phyloP scores from a whole-genome alignment of 345 rosid species.

The Atalantia buxifolia region DNA sequence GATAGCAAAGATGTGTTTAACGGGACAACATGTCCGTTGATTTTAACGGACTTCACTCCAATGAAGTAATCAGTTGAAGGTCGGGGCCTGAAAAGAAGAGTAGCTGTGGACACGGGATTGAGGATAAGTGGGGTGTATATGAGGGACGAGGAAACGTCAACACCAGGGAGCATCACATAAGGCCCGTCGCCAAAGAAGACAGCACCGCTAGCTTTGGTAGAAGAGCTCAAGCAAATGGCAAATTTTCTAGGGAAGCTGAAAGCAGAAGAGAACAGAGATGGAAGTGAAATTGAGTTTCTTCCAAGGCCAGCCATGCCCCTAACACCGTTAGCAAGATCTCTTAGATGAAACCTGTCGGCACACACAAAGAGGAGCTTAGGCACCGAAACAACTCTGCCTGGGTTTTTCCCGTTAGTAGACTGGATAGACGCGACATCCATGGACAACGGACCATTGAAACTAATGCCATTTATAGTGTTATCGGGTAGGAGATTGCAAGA shows the following conservation, averaged over 20 bases:
- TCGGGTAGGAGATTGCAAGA: neutral
- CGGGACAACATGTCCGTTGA: neutral
- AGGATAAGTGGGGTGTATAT: neutral
- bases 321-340: neutral
- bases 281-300: neutral
- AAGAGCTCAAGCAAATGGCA: neutral
- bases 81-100: neutral
- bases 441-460: neutral
- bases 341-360: neutral
- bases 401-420: neutral
- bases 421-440: neutral
- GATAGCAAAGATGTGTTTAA: neutral
- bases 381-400: neutral
- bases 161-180: neutral
- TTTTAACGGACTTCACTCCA: neutral
- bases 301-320: neutral
- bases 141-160: neutral
- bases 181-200: slow-evolving; percentile 4
- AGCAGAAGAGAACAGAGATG: neutral
- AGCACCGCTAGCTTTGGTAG: neutral
- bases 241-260: neutral
- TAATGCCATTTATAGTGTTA: neutral
- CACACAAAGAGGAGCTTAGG: neutral
- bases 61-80: neutral
- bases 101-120: neutral